Evolutionary conservation across 2,329 filamentous ascomycete genomes (phyloP).

Genomic region (Epichloe baconii): DNA sequence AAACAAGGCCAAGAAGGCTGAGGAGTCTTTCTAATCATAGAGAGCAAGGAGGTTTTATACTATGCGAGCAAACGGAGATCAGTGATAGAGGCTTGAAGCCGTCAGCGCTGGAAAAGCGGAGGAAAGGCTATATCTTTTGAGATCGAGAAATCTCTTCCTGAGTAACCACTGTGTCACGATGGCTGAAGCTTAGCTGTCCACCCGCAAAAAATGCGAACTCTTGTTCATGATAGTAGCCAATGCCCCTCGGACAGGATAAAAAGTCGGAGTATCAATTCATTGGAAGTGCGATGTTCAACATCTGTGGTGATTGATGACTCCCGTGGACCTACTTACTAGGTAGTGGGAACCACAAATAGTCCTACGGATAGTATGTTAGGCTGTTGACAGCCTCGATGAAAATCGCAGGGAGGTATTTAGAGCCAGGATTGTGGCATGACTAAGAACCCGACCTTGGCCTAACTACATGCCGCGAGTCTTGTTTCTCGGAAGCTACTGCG

Average conservation of each 20-base stretch:
- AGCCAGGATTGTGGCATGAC: no score
- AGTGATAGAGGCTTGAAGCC: background rate
- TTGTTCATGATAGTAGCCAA: background rate
- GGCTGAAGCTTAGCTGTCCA: background rate
- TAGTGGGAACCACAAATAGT: no score
- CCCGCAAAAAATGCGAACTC: background rate
- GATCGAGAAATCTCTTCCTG: background rate
- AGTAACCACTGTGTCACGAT: background rate
- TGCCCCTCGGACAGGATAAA: background rate
- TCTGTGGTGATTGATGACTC: background rate
- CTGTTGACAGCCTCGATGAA: no score
- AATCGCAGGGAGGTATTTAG: no score
- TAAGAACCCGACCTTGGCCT: no score
- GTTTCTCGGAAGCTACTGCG: no score
- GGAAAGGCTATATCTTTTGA: background rate
- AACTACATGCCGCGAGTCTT: no score
- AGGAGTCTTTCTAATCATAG: constrained; percentile 22
- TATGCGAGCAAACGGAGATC: background rate
- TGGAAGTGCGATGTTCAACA: background rate
- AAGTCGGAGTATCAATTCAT: background rate
- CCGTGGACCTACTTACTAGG: background rate
- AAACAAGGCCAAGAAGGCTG: constrained; percentile 64
- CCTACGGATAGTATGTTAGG: no score
- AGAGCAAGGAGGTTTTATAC: background rate
- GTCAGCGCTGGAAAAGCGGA: background rate